Conservation (phyloP, 306 rosid genomes). For the Fragaria iinumae region DNA sequence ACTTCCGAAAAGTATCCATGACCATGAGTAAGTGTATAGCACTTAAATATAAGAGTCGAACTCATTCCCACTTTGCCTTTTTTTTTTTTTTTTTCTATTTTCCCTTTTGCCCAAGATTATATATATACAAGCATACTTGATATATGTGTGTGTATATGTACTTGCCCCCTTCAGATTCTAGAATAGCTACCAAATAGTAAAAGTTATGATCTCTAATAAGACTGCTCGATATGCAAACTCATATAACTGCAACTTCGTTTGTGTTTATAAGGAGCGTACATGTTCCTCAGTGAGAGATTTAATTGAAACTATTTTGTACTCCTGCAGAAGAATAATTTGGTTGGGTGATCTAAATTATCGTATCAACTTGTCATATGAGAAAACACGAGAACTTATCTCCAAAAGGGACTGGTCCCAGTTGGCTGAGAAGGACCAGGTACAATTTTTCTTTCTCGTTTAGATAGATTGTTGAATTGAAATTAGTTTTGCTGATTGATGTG, state of each 20-base stretch:
- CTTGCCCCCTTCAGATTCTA: background rate
- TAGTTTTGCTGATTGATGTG: background rate
- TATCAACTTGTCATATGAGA: constrained; percentile 65
- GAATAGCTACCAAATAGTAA: background rate
- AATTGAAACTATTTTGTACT: background rate
- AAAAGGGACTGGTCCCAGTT: constrained; percentile 68
- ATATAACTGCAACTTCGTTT: background rate
- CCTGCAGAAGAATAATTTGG: constrained; percentile 83
- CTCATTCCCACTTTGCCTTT: background rate
- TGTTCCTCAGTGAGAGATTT: background rate
- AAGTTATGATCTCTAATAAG: background rate
- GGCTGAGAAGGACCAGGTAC: constrained; percentile 84
- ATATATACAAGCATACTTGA: background rate
- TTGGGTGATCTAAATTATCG: constrained; percentile 94
- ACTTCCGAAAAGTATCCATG: constrained; percentile 57
- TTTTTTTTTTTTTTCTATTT: background rate
- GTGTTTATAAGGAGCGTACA: background rate
- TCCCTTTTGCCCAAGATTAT: background rate
- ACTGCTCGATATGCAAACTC: background rate
- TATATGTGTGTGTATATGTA: background rate
- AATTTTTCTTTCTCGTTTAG: background rate
- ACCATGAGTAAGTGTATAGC: constrained; percentile 76
- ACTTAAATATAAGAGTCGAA: constrained; percentile 11
- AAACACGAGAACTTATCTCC: constrained; percentile 65
- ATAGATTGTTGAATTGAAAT: background rate